Base-by-base conservation (phyloP, 768 basidiomycete genomes). In the Tephrocybe sp. region DNA sequence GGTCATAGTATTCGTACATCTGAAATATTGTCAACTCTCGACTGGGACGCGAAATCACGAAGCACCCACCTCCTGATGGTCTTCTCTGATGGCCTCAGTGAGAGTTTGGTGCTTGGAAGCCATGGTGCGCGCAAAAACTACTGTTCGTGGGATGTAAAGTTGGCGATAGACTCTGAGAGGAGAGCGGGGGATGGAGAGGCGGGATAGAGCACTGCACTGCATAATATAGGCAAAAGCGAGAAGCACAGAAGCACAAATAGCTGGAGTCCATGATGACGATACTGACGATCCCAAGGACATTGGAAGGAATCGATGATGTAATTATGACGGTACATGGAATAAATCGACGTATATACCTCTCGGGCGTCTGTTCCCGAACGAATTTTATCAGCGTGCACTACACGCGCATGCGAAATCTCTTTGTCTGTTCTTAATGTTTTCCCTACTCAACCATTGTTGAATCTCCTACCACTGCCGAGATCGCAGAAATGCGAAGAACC, bases 1-100 rank as follows among this genome's bases (percentile, higher is more conserved):
- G 63, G 42, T 77, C 71, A 51, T 82, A 77, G 54, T 78, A 82
- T 39, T 77, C 71, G 53, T 79, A 78, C 71, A 83, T 83, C 81
- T 84, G 51, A 6, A 21, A 13, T 16, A n/a, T n/a, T n/a, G n/a
- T n/a, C n/a, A n/a, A n/a, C n/a, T n/a, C n/a, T n/a, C n/a, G n/a
- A n/a, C n/a, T n/a, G n/a, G n/a, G n/a, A n/a, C n/a, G n/a, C n/a
- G n/a, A n/a, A n/a, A n/a, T 12, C 5, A 22, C 21, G n/a, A 3
- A 3, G 31, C 1, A 43, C 53, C 37, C 37, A 76, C 77, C 70
- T 78, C 78, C 44, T 72, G 63, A 44, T 80, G 77, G 47, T 79
- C 77, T 44, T 76, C 70, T 55, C 74, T 75, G 60, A 79, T 70
- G 11, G 76, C 69, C 1, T 69, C 65, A 12, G 64, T 75, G 19